These are phyloP conservation scores for Panellus pusillus DNA, from an alignment of 768 basidiomycete genomes.

Conservation along the genomic window DNA sequence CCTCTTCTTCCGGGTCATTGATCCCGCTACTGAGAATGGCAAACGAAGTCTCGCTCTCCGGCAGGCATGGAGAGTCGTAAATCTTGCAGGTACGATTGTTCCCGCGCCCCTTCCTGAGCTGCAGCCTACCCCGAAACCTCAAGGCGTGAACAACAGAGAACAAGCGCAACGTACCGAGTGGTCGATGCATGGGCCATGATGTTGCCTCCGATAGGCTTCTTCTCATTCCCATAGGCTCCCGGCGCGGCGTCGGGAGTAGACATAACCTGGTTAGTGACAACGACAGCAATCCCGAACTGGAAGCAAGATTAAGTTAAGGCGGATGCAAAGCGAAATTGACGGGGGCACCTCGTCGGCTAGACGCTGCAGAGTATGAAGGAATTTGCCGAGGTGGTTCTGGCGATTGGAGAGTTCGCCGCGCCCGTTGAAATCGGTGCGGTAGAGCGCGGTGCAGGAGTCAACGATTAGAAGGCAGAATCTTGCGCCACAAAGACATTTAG, in stretches of 20 bases:
- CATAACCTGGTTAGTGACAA: conserved; percentile 98
- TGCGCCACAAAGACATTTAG: conserved; percentile 15
- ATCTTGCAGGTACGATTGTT: conserved; percentile 94
- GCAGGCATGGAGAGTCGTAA: conserved; percentile 96
- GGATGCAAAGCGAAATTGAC: conserved; percentile 22
- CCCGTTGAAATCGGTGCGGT: conserved; percentile 94
- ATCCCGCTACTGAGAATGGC: conserved; percentile 91
- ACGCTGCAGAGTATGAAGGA: conserved; percentile 88
- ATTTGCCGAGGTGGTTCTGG: conserved; percentile 95
- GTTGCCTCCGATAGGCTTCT: conserved; percentile 99
- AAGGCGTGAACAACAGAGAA: conserved; percentile 3
- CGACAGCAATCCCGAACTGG: conserved; percentile 96
- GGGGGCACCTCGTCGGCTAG: conserved; percentile 87
- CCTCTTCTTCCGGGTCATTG: conserved; percentile 90
- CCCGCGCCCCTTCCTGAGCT: conserved; percentile 90
- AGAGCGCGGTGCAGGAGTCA: conserved; percentile 94
- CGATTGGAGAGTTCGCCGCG: conserved; percentile 93
- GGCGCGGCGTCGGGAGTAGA: conserved; percentile 96
- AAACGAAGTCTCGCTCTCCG: conserved; percentile 94
- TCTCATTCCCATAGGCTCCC: conserved; percentile 87
- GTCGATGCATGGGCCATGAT: conserved; percentile 99
- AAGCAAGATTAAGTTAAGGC: conserved; percentile 16
- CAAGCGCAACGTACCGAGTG: conserved; percentile 62
- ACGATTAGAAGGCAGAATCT: conserved; percentile 97
- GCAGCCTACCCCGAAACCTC: conserved; percentile 53